phyloP scores from a whole-genome alignment of 192 early-diverging fungal species.

The Coemansia sp. region DNA sequence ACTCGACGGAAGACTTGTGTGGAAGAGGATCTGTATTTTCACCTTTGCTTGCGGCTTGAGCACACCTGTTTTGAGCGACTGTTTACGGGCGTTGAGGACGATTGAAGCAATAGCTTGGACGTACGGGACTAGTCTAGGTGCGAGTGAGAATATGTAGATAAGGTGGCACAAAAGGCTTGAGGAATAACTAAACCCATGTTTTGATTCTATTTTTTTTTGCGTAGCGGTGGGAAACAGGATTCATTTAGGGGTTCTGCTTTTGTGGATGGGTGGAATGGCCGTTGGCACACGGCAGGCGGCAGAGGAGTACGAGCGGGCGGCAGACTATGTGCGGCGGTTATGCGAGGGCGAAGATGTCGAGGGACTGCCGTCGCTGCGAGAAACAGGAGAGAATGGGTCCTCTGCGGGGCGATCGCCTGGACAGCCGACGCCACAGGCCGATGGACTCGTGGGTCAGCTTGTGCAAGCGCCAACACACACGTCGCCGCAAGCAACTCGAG shows the following conservation, averaged over 20 bases:
- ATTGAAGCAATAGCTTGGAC: neutral
- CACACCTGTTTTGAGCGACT: neutral
- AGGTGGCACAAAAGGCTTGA: neutral
- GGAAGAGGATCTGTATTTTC: neutral
- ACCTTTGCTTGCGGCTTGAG: neutral
- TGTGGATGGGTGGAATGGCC: slow-evolving; percentile 18
- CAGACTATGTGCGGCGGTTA: slow-evolving; percentile 40
- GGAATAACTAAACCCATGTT: neutral
- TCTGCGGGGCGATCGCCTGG: neutral
- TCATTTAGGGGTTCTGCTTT: neutral
- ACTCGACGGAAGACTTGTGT: neutral
- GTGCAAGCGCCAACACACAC: neutral
- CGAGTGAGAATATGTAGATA: neutral
- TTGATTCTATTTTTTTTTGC: neutral
- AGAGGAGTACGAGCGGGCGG: slow-evolving; percentile 31
- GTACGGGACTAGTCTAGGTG: neutral
- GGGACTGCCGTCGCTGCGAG: neutral
- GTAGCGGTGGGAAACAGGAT: neutral
- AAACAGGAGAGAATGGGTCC: neutral
- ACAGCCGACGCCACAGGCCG: neutral
- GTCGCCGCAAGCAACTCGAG: neutral
- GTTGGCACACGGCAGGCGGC: slow-evolving; percentile 25
- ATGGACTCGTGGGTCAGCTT: neutral
- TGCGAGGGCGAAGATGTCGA: slow-evolving; percentile 34
- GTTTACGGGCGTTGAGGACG: neutral